Conservation (phyloP, 2,329 filamentous ascomycete genomes). For the Fusarium newnesense region DNA sequence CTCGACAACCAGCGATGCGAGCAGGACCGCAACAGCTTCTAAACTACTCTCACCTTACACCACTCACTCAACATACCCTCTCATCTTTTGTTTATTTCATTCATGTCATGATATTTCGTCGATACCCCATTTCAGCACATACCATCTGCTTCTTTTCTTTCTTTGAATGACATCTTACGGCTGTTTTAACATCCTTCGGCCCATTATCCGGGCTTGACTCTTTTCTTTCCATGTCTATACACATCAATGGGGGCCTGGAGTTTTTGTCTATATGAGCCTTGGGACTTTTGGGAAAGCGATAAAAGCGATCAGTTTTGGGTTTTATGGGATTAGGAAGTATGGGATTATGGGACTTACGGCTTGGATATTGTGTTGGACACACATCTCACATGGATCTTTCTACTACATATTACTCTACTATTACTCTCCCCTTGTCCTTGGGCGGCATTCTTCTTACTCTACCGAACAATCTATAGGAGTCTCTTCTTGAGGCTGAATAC, state of each 20-base stretch:
- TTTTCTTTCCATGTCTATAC: slow-evolving; percentile 7
- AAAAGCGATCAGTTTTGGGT: slow-evolving; percentile 29
- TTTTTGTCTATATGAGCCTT: slow-evolving; percentile 20
- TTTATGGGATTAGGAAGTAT: slow-evolving; percentile 18
- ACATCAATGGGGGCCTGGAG: slow-evolving; percentile 23
- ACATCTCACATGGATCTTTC: slow-evolving; percentile 6
- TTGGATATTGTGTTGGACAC: slow-evolving; percentile 7
- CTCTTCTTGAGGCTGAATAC: slow-evolving; percentile 25
- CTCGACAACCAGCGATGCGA: slow-evolving; percentile 40
- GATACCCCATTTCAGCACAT: slow-evolving; percentile 38
- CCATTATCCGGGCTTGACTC: slow-evolving; percentile 16
- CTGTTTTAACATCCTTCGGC: slow-evolving; percentile 15
- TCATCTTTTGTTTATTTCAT: slow-evolving; percentile 5
- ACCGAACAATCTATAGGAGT: slow-evolving; percentile 7
- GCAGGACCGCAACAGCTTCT: slow-evolving; percentile 40
- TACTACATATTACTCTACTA: slow-evolving; percentile 23
- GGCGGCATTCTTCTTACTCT: slow-evolving; percentile 24
- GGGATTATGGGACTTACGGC: slow-evolving; percentile 28
- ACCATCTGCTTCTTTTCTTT: slow-evolving; percentile 28
- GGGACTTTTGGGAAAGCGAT: slow-evolving; percentile 28
- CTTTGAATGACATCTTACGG: slow-evolving; percentile 17
- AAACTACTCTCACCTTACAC: slow-evolving; percentile 4
- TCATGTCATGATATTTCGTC: slow-evolving; percentile 37
- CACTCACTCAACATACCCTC: not conserved
- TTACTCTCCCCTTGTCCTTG: slow-evolving; percentile 7